These are phyloP conservation scores for Crithidia brevicula DNA, from an alignment of 208 protist genomes.

Conservation along the genomic window DNA sequence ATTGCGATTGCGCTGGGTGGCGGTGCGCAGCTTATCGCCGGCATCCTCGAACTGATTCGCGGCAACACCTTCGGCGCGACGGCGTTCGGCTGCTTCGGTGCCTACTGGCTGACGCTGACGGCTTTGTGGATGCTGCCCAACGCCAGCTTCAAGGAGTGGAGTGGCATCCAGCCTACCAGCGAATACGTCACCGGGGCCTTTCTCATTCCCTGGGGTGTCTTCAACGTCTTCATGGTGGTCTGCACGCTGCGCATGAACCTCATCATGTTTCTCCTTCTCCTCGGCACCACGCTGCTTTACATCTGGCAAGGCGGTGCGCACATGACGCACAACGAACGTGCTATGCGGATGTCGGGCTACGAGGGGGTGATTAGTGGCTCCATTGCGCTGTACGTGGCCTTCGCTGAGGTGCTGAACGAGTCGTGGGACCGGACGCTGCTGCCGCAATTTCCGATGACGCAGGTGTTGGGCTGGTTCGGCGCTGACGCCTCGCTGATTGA, in stretches of 20 bases:
- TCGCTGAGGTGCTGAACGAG: constrained; percentile 41
- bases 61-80: constrained; percentile 47
- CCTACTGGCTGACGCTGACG: constrained; percentile 44
- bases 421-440: constrained; percentile 34
- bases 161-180: not conserved
- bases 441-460: constrained; percentile 23
- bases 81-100: constrained; percentile 33
- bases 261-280: not conserved
- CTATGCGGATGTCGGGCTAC: constrained; percentile 29
- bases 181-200: constrained; percentile 10
- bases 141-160: not conserved
- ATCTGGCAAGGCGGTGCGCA: not conserved
- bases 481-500: not conserved
- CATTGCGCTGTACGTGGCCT: constrained; percentile 41
- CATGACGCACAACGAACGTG: constrained; percentile 14
- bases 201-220: constrained; percentile 9
- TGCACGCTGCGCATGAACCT: constrained; percentile 12
- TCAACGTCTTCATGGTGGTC: constrained; percentile 7
- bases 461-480: constrained; percentile 3
- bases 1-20: constrained; percentile 49
- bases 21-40: constrained; percentile 42
- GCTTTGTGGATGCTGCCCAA: constrained; percentile 35
- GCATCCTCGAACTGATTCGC: constrained; percentile 40
- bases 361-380: constrained; percentile 41
- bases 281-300: constrained; percentile 10